Conservation (phyloP, 2,329 filamentous ascomycete genomes). For the Aschersonia sp. region DNA sequence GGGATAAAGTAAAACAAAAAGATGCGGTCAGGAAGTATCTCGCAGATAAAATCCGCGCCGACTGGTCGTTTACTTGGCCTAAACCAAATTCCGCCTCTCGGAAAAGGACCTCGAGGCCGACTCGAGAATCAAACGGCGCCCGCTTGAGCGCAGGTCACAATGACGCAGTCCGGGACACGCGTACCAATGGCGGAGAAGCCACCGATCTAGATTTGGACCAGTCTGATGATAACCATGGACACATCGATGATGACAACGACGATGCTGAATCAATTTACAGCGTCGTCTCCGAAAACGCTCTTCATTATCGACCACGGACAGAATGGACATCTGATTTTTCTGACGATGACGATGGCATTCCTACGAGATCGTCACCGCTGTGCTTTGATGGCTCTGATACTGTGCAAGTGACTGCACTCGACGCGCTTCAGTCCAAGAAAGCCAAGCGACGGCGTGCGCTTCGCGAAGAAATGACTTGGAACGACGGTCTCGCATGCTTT, state of each 20-base stretch:
- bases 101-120: background rate
- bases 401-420: conserved; percentile 25
- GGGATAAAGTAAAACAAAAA: conserved; percentile 47
- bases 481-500: conserved; percentile 70
- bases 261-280: conserved; percentile 39
- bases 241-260: conserved; percentile 26
- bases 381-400: conserved; percentile 36
- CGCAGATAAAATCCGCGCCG: conserved; percentile 35
- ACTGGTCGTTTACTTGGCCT: conserved; percentile 45
- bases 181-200: too few species aligned
- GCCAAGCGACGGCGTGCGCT: conserved; percentile 40
- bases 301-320: conserved; percentile 32
- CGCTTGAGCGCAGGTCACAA: too few species aligned
- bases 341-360: conserved; percentile 26
- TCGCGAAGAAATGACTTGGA: conserved; percentile 59
- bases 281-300: conserved; percentile 38
- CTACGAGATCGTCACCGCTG: conserved; percentile 30
- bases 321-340: conserved; percentile 46
- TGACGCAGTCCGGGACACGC: too few species aligned
- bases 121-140: too few species aligned
- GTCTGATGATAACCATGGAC: conserved; percentile 3
- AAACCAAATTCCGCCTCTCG: background rate
- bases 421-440: conserved; percentile 31
- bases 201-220: conserved; percentile 18
- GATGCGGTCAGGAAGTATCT: conserved; percentile 45